Conservation (phyloP, 441 rosid genomes). For the Erysimum pusillum region DNA sequence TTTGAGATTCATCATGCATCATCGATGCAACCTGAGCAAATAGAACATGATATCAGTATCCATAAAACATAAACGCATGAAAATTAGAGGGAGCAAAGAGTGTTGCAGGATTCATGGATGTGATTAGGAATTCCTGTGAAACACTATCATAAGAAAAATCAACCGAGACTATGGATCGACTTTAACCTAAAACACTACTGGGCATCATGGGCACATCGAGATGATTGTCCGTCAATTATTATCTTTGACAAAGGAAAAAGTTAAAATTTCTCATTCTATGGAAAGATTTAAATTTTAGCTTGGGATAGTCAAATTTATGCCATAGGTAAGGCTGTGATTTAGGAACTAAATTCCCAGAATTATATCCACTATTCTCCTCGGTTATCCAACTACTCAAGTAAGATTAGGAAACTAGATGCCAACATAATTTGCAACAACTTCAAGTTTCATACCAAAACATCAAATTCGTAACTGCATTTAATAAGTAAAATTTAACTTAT, state of each 20-base stretch:
- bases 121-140: not conserved
- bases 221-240: not conserved
- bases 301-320: not conserved
- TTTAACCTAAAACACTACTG: not conserved
- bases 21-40: slow-evolving; percentile 39
- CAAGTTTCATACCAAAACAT: slow-evolving; percentile 1
- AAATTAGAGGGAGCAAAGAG: slow-evolving; percentile 1
- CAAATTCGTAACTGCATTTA: not conserved
- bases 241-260: not conserved
- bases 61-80: not conserved
- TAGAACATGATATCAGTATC: slow-evolving; percentile 21
- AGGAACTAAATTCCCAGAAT: not conserved
- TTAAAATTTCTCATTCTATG: not conserved
- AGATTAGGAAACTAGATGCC: not conserved
- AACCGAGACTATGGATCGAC: not conserved
- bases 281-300: not conserved
- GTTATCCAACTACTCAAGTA: not conserved
- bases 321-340: not conserved
- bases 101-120: slow-evolving; percentile 19
- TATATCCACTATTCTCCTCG: not conserved
- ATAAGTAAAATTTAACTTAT: not conserved
- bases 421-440: not conserved
- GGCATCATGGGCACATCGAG: not conserved
- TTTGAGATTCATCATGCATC: slow-evolving; percentile 35
- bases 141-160: not conserved